Conservation (phyloP, 306 rosid species). For the Acacia confusa region DNA sequence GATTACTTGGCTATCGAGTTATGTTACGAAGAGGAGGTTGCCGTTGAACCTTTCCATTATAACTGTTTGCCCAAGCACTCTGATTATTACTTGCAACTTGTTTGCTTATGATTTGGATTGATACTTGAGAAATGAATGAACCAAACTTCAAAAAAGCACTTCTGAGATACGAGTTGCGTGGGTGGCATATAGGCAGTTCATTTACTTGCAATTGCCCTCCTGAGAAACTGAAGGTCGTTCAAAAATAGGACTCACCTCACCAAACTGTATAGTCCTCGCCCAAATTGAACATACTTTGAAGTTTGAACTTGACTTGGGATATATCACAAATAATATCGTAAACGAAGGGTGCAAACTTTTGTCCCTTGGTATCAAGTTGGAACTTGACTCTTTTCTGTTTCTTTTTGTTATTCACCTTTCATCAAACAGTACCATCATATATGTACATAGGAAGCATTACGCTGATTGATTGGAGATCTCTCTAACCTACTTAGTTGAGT, state of each 20-base stretch:
- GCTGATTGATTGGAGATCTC: not conserved
- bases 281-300: not conserved
- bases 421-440: not conserved
- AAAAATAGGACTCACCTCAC: not conserved
- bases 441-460: not conserved
- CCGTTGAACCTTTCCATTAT: slow-evolving; percentile 24
- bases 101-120: slow-evolving; percentile 37
- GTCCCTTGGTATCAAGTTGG: not conserved
- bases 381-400: not conserved
- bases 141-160: slow-evolving; percentile 23
- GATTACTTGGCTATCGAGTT: slow-evolving; percentile 22
- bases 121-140: slow-evolving; percentile 33
- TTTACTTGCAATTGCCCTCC: not conserved
- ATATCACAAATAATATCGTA: not conserved
- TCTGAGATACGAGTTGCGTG: slow-evolving; percentile 28
- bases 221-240: not conserved
- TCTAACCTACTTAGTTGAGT: not conserved
- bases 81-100: slow-evolving; percentile 14
- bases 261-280: not conserved
- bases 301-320: too few species aligned
- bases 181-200: slow-evolving; percentile 18
- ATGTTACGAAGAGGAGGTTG: not conserved
- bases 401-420: not conserved
- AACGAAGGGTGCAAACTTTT: not conserved
- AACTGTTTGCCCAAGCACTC: slow-evolving; percentile 13